Evolutionary conservation across 805 yeast genomes (phyloP), one percentile per base, ranked within the genome.

Genomic region (Candida xiaguanensis): DNA sequence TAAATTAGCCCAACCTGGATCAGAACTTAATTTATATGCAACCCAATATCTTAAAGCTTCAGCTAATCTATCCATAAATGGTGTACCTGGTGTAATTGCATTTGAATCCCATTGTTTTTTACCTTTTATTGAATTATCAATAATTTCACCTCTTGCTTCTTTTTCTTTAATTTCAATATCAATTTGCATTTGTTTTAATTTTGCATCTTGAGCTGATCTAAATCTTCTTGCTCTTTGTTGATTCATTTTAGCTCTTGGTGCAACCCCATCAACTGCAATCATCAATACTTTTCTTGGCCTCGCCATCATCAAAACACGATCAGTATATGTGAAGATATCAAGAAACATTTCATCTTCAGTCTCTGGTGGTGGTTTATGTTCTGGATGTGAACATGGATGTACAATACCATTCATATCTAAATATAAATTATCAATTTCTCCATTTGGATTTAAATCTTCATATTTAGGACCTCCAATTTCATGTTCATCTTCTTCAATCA

Each of bases 401-500:
- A 93, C 99, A 55, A 93, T 93, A 69, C 98, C 99, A 58, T 93
- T 93, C 99, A 93, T 93, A 65, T 93, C 99, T 46, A 93, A 70
- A 57, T 93, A 93, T 36, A 93, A 63, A 57, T 93, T 93, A 58
- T 93, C 98, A 34, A 89, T 66, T 64, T 93, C 99, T 19, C 98
- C 99, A 62, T 93, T 93, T 3, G 95, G 95, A 58, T 93, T 93
- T 9, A 93, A 82, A 38, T 78, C 76, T 15, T 78, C 56, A 58
- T 85, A 89, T 47, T 73, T 75, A 3, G 84, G 72, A 0, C 89
- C 95, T 2, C 61, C 62, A 35, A 77, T 73, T 14, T 84, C 91
- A 8, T 83, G 70, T 1, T 63, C 61, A 12, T 75, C 80, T 34
- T 83, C 95, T 53, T 89, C 96, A 3, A 86, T 52, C 5, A 88